Percentiles rank a stretch among this genome's conserved stretches.
phyloP scores from a whole-genome alignment of 2,329 filamentous ascomycete genomes.

The Ophiostoma novo-ulmi region DNA sequence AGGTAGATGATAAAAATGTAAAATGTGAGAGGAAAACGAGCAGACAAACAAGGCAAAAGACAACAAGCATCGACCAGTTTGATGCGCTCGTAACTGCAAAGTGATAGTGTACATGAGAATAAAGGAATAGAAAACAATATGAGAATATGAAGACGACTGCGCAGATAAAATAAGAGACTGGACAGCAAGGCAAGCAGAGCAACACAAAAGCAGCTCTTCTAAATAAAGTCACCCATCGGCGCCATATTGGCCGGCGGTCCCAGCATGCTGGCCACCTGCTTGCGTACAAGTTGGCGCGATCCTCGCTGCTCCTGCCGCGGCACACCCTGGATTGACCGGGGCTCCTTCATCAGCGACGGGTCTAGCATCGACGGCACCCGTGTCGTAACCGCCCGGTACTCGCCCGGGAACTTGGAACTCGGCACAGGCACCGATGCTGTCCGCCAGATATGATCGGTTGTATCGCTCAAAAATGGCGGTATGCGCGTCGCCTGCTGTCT shows the following conservation, averaged over 20 bases:
- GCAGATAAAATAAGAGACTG: background rate
- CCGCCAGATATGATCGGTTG: conserved; percentile 74
- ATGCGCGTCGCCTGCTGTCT: conserved; percentile 36
- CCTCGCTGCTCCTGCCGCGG: conserved; percentile 56
- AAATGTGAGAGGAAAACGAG: background rate
- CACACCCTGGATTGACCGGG: conserved; percentile 82
- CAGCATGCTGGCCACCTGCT: conserved; percentile 47
- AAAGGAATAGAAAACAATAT: background rate
- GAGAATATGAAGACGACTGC: background rate
- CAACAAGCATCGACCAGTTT: background rate
- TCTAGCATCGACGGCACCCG: conserved; percentile 79
- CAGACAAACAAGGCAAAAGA: background rate
- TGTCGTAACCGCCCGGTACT: conserved; percentile 57
- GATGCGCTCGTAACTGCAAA: conserved; percentile 5
- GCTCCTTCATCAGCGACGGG: conserved; percentile 82
- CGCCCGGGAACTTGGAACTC: conserved; percentile 57
- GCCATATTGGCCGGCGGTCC: conserved; percentile 29
- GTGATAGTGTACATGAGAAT: conserved; percentile 12
- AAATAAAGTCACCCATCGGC: conserved; percentile 17
- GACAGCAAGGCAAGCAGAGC: background rate
- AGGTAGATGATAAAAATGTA: background rate
- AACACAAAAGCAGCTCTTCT: background rate
- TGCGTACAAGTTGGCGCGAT: conserved; percentile 47
- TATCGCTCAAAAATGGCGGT: conserved; percentile 63
- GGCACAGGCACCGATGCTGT: conserved; percentile 57